Evolutionary conservation across 2,329 filamentous ascomycete species (phyloP).

Genomic region (Penicillium griseofulvum): DNA sequence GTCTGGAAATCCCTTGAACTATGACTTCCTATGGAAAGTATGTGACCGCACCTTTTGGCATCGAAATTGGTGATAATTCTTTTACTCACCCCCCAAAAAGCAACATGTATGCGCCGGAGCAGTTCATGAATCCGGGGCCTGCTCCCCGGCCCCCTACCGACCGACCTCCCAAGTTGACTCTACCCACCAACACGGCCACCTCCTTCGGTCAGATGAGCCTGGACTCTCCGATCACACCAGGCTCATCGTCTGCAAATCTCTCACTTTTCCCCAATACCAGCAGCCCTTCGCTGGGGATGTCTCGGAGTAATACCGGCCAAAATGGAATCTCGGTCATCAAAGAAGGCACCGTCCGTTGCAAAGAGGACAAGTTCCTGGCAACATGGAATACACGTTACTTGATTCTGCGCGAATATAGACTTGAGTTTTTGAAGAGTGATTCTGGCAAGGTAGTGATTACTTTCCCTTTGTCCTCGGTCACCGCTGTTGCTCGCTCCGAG

Average conservation of each 20-base stretch:
- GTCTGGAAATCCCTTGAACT: conserved; percentile 11
- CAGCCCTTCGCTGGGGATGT: conserved; percentile 65
- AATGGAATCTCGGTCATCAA: conserved; percentile 73
- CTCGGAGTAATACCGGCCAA: conserved; percentile 57
- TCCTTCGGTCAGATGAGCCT: conserved; percentile 67
- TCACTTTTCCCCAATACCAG: conserved; percentile 67
- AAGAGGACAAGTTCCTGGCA: conserved; percentile 77
- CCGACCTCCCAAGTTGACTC: conserved; percentile 69
- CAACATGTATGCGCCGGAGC: conserved; percentile 61
- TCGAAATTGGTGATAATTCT: not conserved
- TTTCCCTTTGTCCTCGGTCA: conserved; percentile 80
- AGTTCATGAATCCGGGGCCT: conserved; percentile 96
- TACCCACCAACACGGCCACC: conserved; percentile 72
- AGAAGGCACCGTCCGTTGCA: conserved; percentile 57
- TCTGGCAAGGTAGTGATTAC: conserved; percentile 84
- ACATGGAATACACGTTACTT: conserved; percentile 91
- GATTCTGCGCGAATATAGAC: conserved; percentile 84
- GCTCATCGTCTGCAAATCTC: conserved; percentile 47
- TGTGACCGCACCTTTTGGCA: conserved; percentile 13
- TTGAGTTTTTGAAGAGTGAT: conserved; percentile 93
- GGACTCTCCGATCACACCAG: conserved; percentile 60
- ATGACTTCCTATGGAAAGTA: conserved; percentile 40
- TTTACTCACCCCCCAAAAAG: conserved; percentile 12
- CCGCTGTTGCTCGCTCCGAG: conserved; percentile 87
- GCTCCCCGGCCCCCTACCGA: conserved; percentile 86